Evolutionary conservation across 1,284 basidiomycete species (phyloP).

Genomic region (Ustilago bromivora): DNA sequence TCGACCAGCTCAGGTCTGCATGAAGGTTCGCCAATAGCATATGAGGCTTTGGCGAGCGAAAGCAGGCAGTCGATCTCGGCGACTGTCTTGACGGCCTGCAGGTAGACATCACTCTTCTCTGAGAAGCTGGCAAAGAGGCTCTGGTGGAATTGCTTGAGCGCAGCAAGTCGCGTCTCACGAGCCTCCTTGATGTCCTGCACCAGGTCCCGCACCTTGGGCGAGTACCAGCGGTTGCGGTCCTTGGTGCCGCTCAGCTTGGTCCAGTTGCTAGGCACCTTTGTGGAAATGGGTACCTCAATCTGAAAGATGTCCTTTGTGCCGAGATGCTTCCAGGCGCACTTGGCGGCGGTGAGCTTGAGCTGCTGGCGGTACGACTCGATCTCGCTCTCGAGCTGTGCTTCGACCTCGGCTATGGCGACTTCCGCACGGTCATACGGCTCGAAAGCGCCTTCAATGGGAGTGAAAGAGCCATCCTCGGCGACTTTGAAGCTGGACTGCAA

Average conservation of each 20-base stretch:
- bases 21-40: slow-evolving; percentile 88
- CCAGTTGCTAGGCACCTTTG: slow-evolving; percentile 65
- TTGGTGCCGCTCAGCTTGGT: slow-evolving; percentile 64
- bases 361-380: slow-evolving; percentile 48
- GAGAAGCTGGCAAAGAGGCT: slow-evolving; percentile 82
- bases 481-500: slow-evolving; percentile 58
- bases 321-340: slow-evolving; percentile 67
- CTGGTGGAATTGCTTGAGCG: slow-evolving; percentile 64
- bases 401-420: slow-evolving; percentile 51
- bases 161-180: slow-evolving; percentile 66
- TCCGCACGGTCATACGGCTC: slow-evolving; percentile 62
- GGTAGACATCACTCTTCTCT: slow-evolving; percentile 74
- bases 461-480: slow-evolving; percentile 65
- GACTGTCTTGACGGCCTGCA: slow-evolving; percentile 74
- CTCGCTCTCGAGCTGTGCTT: slow-evolving; percentile 59
- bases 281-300: slow-evolving; percentile 65
- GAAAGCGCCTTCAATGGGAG: slow-evolving; percentile 53
- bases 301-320: slow-evolving; percentile 69
- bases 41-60: slow-evolving; percentile 89
- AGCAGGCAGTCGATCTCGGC: slow-evolving; percentile 93
- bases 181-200: slow-evolving; percentile 69
- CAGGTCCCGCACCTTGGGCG: slow-evolving; percentile 61
- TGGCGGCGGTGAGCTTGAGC: slow-evolving; percentile 52
- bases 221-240: slow-evolving; percentile 66
- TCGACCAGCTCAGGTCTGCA: slow-evolving; percentile 91